Base-by-base conservation (phyloP, 2,329 filamentous ascomycete genomes). In the Cladosporium sp. region DNA sequence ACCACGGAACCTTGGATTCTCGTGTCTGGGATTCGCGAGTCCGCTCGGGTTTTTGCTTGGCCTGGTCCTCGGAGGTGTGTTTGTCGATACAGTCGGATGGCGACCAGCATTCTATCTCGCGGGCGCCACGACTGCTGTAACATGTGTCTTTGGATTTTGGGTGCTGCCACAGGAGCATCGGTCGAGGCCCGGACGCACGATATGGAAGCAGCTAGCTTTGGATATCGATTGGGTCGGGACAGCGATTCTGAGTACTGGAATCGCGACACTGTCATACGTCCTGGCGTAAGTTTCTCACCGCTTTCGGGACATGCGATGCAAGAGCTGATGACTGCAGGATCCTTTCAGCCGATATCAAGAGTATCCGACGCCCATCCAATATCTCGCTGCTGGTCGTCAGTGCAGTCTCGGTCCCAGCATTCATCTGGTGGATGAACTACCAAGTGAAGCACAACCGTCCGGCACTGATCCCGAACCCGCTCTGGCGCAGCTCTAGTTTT, bases 381-480 rank as follows among this genome's bases (percentile, higher is more conserved):
- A 42, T 42, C 12, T 17, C 39, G 8, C 39, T 42, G 17, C 39
- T 42, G 17, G 14, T 42, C 39, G 8, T 42, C 15, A 42, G 39
- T 11, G n/a, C 39, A 42, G n/a, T 19, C 39, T 42, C 39, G 8
- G 39, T 42, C 17, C 8, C 17, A 42, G 73, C 70, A 0, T 87
- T 87, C 65, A 70, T 81, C 42, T 68, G 72, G 11, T 87, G 84
- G 84, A 78, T 84, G 58, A 74, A 76, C 15, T 72, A 74, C 3
- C 81, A 80, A 52, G 78, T 80, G 49, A 72, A 70, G 11, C 66
- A 69, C 0, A 73, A 74, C 8, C 74, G 73, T 1, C 79, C 83
- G 4, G 83, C 84, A 0, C 69, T 88, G 5, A 86, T 88, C 19
- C 84, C 85, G 0, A 87, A 87, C 67, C 80, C 78, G 0, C 70